phyloP scores from a whole-genome alignment of 768 basidiomycete species.

The Hebeloma cylindrosporum region DNA sequence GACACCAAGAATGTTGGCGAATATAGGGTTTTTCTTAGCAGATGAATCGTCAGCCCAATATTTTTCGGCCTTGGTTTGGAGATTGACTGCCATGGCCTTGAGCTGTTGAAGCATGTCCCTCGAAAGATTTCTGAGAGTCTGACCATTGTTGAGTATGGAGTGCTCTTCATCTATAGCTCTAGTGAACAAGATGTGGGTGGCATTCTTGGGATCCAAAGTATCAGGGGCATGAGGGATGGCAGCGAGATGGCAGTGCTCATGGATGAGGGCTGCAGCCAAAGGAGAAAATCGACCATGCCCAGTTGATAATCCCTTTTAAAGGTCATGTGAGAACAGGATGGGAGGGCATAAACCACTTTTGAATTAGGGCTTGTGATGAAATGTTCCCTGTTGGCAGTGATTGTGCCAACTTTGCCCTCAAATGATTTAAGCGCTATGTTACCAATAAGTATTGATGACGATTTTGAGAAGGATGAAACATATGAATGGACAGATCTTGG shows the following conservation, averaged over 20 bases:
- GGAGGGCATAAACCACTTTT: slow-evolving; percentile 8
- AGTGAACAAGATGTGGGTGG: no score
- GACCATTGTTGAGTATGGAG: no score
- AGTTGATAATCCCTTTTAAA: slow-evolving; percentile 1
- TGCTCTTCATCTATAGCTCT: no score
- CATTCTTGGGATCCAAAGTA: no score
- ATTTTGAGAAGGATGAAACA: background rate
- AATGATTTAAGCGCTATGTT: background rate
- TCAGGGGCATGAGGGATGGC: background rate
- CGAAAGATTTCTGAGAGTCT: no score
- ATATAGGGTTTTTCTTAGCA: no score
- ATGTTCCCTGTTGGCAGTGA: slow-evolving; percentile 1
- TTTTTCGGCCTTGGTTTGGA: no score
- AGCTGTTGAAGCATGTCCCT: no score
- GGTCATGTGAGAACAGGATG: background rate
- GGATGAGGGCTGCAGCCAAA: slow-evolving; percentile 7
- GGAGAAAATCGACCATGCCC: slow-evolving; percentile 4
- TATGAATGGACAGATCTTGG: background rate
- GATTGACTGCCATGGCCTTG: no score
- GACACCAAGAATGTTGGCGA: no score
- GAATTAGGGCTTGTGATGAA: slow-evolving; percentile 16
- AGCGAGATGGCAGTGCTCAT: background rate
- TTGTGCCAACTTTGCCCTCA: slow-evolving; percentile 12
- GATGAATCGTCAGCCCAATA: no score
- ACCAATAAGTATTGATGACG: background rate